Base-by-base conservation (phyloP, 805 yeast species). In the Candida silvatica region DNA sequence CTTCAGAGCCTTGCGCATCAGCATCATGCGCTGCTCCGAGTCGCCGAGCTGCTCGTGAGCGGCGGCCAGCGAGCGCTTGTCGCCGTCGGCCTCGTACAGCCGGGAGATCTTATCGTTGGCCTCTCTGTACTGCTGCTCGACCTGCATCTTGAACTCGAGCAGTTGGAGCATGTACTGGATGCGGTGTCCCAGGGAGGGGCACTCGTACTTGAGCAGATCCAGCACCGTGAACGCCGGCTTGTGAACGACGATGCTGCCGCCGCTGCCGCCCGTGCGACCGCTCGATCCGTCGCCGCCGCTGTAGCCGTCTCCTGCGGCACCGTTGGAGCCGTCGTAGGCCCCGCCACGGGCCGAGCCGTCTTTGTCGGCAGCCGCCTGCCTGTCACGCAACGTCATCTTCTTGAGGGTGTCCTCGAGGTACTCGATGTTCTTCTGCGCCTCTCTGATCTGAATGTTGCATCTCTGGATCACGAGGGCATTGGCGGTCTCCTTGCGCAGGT, bases 131-230 rank as follows among this genome's bases (percentile, higher is more conserved):
- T 92, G 95, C 47, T 84, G 77, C 56, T 92, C 99, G 26, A 90
- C 94, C 51, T 90, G 92, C 31, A 90, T 68, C 59, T 92, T 92
- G 58, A 90, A 87, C 54, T 88, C 95, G 40, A 92, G 67, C 58
- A 87, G 94, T 60, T 88, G 97, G 37, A 90, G 70, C 97, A 92
- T 88, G 48, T 84, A 79, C 59, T 86, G 96, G 51, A 92, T 92
- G 43, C 92, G 74, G 49, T 92, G 96, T 8, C 97, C 96, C 46
- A 92, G 64, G 0, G 94, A 84, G 1, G 97, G 96, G 47, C 95
- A 84, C 49, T 92, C 97, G 52, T 86, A 87, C 48, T 87, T 87
- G 53, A 86, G 70, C 37, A 92, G 66, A 55, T 92, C 98, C 45
- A 83, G 63, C 16, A 83, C 69, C 0, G 90, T 73, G 50, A 70